Evolutionary conservation across 2,329 filamentous ascomycete genomes (phyloP).

Genomic region (Penicillium sp.): DNA sequence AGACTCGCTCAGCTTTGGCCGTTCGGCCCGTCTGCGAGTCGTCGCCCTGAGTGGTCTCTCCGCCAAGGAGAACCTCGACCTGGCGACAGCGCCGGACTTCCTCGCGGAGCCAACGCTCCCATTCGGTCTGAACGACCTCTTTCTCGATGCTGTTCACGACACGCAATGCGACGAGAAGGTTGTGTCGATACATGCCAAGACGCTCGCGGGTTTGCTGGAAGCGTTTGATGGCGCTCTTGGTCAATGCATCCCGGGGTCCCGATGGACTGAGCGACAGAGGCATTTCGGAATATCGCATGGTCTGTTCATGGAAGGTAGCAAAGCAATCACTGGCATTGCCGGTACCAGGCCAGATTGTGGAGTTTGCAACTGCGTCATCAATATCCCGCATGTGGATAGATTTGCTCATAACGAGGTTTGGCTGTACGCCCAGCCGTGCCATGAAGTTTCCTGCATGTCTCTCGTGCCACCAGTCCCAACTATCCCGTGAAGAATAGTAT

Average conservation of each 20-base stretch:
- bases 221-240: slow-evolving; percentile 49
- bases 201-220: slow-evolving; percentile 78
- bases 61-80: slow-evolving; percentile 49
- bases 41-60: slow-evolving; percentile 22
- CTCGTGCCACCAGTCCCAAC: slow-evolving; percentile 80
- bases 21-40: slow-evolving; percentile 23
- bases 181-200: slow-evolving; percentile 80
- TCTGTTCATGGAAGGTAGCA: slow-evolving; percentile 45
- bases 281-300: slow-evolving; percentile 33
- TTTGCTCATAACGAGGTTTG: slow-evolving; percentile 77
- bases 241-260: slow-evolving; percentile 28
- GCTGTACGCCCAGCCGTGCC: slow-evolving; percentile 73
- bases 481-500: slow-evolving; percentile 70
- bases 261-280: slow-evolving; percentile 30
- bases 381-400: slow-evolving; percentile 81
- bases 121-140: slow-evolving; percentile 82
- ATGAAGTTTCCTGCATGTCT: slow-evolving; percentile 78
- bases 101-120: slow-evolving; percentile 85
- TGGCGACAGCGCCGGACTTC: slow-evolving; percentile 75
- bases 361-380: slow-evolving; percentile 58
- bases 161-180: slow-evolving; percentile 84
- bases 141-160: slow-evolving; percentile 85
- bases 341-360: slow-evolving; percentile 28
- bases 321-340: slow-evolving; percentile 42
- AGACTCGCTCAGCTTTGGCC: slow-evolving; percentile 28